Base-by-base conservation (phyloP, 73 alveolate genomes). In the Stentor roeselii region DNA sequence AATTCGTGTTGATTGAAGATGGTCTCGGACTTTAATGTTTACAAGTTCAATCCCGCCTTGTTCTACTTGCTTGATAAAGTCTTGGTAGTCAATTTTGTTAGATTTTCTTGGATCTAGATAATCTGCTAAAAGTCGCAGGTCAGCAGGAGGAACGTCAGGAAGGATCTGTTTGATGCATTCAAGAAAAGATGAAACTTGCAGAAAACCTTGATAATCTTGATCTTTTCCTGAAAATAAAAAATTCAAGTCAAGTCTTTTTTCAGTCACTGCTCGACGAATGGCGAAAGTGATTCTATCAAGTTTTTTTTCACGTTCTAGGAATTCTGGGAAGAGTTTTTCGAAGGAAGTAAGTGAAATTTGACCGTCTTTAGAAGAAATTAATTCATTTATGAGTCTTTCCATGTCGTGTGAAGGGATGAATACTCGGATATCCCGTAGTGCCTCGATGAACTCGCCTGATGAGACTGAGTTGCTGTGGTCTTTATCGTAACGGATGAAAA, bases 391-490 rank as follows among this genome's bases (percentile, higher is more conserved):
- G 34, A 67, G 80, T 67, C 34, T 67, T 67, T 67, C 42, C 80
- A 67, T 67, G 11, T 67, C 80, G 21, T 67, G 1, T 27, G 37
- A 32, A 30, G 80, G 80, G 27, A 67, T 67, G 37, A 27, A 27
- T 67, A 67, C 80, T 21, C 37, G 21, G 0, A 67, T 67, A 67
- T 21, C n/a, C 37, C 37, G 80, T 32, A 67, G 11, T 0, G 80
- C 80, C 1, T 67, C n/a, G 21, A 11, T 15, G 41, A 67, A 67
- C 37, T 67, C 80, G 11, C 34, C 27, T 67, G 41, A 21, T 21
- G 80, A 67, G 21, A 67, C 80, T 21, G 41, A 21, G 80, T 67
- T 67, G 80, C 80, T 67, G 41, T 21, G n/a, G 34, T 67, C 80
- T 27, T n/a, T 14, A 2, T 67, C 80, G 2, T 27, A 67, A 21